Conservation (phyloP, 768 basidiomycete genomes). For the Lactarius deliciosus region DNA sequence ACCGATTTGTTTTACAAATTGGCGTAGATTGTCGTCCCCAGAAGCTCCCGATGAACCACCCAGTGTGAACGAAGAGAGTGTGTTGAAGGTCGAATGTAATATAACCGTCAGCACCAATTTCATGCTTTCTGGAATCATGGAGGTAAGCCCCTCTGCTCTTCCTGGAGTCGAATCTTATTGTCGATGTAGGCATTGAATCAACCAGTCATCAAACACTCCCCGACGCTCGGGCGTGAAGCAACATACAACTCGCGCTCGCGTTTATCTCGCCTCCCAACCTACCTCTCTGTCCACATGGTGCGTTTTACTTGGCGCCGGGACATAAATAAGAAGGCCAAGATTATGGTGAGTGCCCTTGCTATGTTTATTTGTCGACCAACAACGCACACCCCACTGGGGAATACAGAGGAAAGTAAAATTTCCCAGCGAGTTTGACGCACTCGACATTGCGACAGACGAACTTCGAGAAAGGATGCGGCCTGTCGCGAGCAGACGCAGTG, state of each 20-base stretch:
- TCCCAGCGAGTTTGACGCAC: conserved; percentile 80
- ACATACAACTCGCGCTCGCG: conserved; percentile 79
- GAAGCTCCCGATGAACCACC: conserved; percentile 80
- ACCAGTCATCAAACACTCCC: conserved; percentile 81
- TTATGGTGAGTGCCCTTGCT: conserved; percentile 61
- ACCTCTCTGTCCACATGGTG: conserved; percentile 91
- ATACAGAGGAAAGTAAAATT: conserved; percentile 87
- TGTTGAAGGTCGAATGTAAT: conserved; percentile 91
- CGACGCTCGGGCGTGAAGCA: conserved; percentile 76
- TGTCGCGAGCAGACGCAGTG: conserved; percentile 68
- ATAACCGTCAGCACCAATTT: conserved; percentile 86
- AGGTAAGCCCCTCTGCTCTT: conserved; percentile 37
- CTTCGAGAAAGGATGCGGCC: conserved; percentile 70
- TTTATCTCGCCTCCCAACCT: conserved; percentile 78
- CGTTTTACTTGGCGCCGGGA: conserved; percentile 95
- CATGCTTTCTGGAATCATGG: conserved; percentile 81
- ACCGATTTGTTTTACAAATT: not conserved
- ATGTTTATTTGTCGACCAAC: not conserved
- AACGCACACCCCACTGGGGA: not conserved
- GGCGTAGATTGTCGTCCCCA: conserved; percentile 66
- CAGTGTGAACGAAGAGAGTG: conserved; percentile 61
- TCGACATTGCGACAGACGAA: conserved; percentile 80
- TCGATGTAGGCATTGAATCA: conserved; percentile 72
- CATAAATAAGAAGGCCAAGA: conserved; percentile 91
- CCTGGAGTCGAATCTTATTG: not conserved